Percentiles rank a stretch among this genome's conserved stretches.
phyloP scores from a whole-genome alignment of 164 flowering plant species.

The Tetracentron sinense region DNA sequence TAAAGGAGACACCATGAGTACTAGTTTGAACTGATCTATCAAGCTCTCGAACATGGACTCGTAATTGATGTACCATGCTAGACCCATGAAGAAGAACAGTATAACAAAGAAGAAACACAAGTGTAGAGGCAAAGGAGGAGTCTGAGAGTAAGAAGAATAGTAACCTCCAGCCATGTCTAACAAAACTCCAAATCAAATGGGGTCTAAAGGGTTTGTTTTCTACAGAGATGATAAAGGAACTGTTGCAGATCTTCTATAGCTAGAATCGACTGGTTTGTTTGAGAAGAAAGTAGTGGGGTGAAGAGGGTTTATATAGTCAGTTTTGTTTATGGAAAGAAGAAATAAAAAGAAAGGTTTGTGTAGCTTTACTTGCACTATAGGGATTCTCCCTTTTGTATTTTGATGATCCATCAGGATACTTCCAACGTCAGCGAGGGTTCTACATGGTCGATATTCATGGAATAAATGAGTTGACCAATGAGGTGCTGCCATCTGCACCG shows the following conservation, averaged over 20 bases:
- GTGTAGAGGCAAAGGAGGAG: slow-evolving; percentile 46
- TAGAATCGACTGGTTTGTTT: neutral
- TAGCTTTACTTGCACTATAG: slow-evolving; percentile 13
- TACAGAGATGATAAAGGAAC: neutral
- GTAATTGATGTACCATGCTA: slow-evolving; percentile 68
- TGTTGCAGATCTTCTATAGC: too few species aligned
- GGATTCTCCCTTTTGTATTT: slow-evolving; percentile 17
- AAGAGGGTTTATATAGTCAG: neutral
- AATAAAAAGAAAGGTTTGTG: neutral
- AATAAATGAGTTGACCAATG: slow-evolving; percentile 9
- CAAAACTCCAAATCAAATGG: neutral
- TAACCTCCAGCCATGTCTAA: slow-evolving; percentile 14
- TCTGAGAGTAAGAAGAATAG: slow-evolving; percentile 14
- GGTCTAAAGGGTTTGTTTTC: neutral
- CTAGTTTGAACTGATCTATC: slow-evolving; percentile 53
- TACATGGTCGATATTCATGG: slow-evolving; percentile 21
- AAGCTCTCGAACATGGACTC: slow-evolving; percentile 47
- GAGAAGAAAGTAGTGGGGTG: neutral
- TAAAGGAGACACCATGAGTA: slow-evolving; percentile 56
- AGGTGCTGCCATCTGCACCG: slow-evolving; percentile 40
- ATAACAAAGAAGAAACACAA: slow-evolving; percentile 54
- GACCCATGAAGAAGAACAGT: slow-evolving; percentile 38
- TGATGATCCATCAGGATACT: slow-evolving; percentile 11
- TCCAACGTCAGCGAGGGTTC: slow-evolving; percentile 22
- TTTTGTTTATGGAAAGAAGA: neutral